Evolutionary conservation across 768 basidiomycete species (phyloP), one percentile per base, ranked within the genome.

Genomic region (Candolleomyces efflorescens): DNA sequence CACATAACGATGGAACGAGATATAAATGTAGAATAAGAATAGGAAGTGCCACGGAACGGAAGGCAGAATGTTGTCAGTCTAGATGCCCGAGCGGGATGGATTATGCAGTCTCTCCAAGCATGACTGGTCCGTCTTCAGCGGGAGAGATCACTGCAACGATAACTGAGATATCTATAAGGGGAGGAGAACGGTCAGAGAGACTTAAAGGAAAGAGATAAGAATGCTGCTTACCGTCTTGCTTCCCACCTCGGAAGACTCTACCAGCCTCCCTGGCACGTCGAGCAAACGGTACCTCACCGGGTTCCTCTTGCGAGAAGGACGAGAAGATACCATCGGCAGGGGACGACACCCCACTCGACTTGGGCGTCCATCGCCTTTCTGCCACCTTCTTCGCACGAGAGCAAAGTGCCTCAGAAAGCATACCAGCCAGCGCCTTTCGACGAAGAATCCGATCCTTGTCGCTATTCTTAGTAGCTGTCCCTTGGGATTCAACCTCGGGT

Each of bases 341-440:
- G 5, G 59, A 63, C 12, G 56, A 60, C 12, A 22, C 18, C 41
- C 59, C 45, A 37, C 59, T 55, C 20, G 54, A n/a, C 36, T 58
- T 43, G 56, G 60, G 24, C 10, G 59, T 46, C 5, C 65, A 65
- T 26, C 70, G 67, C 54, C 78, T 73, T 67, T 89, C 86, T 15
- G 86, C 84, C 3, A 90, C 87, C 22, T 81, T 71, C 59, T 86
- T 78, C 0, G 92, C 91, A 18, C 90, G 82, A 46, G 86, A 89
- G 63, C 91, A 93, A 22, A 94, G 71, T 1, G 90, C 92, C 71
- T 93, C 89, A 58, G 83, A 85, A 46, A 90, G 77, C 83, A 85
- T 86, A 18, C 79, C 81, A 2, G 87, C 86, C 32, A 89, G 77
- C 9, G 85, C 78, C 61, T 77, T 75, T 44, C 82, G 73, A 15